Percentiles rank a stretch among this genome's conserved stretches.
phyloP scores from a whole-genome alignment of 441 rosid genomes.

The Gossypium schwendimanii region DNA sequence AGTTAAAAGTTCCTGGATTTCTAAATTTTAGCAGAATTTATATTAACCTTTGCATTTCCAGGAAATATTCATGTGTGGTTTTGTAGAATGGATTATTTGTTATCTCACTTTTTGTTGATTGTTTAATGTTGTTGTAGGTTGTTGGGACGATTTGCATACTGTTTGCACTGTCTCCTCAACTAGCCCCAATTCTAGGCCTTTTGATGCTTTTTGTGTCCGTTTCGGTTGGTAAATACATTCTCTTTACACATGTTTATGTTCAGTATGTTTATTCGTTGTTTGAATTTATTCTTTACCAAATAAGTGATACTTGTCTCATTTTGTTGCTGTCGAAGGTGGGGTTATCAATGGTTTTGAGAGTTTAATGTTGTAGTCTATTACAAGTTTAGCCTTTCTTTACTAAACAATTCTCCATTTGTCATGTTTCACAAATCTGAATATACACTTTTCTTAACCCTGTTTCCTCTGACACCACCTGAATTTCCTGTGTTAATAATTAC shows the following conservation, averaged over 20 bases:
- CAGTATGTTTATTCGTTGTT: not conserved
- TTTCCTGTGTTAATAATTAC: not conserved
- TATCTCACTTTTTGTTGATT: conserved; percentile 6
- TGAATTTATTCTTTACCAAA: not conserved
- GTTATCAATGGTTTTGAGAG: not conserved
- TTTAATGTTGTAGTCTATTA: not conserved
- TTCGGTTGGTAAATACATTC: conserved; percentile 61
- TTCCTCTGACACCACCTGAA: conserved; percentile 2
- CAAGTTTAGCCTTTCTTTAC: not conserved
- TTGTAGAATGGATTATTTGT: conserved; percentile 1
- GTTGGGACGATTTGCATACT: conserved; percentile 74
- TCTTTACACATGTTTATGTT: conserved; percentile 11
- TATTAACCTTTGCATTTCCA: conserved; percentile 6
- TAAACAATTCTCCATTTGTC: not conserved
- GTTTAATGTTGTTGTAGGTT: conserved; percentile 42
- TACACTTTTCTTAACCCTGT: conserved; percentile 1
- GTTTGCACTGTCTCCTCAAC: conserved; percentile 71
- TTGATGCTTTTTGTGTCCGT: conserved; percentile 67
- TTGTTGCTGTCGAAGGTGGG: not conserved
- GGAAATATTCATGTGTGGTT: conserved; percentile 11
- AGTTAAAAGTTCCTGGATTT: not conserved
- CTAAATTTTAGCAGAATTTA: not conserved
- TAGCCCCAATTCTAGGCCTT: conserved; percentile 80
- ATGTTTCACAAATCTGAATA: not conserved
- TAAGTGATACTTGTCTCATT: not conserved